A percentile compares a stretch with the other conserved stretches of the same genome.
Evolutionary conservation across 2,329 filamentous ascomycete genomes (phyloP).

Genomic region (Tolypocladium capitatum): DNA sequence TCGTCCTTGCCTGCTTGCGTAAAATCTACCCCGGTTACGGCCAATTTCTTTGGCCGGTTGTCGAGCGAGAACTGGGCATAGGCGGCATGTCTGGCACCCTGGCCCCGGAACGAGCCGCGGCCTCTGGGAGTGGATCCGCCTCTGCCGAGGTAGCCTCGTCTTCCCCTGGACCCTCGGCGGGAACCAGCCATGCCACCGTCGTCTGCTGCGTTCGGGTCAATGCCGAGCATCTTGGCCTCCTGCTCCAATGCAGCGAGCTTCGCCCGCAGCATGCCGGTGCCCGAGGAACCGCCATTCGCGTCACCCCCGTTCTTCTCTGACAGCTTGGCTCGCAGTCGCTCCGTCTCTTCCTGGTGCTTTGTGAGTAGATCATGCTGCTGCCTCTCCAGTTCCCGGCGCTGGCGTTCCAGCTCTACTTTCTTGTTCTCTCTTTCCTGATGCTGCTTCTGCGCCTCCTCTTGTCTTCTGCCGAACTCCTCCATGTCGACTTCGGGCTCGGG

Average conservation of each 20-base stretch:
- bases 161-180: slow-evolving; percentile 26
- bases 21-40: slow-evolving; percentile 50
- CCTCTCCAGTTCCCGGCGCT: slow-evolving; percentile 51
- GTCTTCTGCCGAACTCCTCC: slow-evolving; percentile 54
- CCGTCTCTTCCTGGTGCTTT: slow-evolving; percentile 53
- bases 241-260: slow-evolving; percentile 61
- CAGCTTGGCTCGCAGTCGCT: slow-evolving; percentile 45
- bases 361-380: slow-evolving; percentile 48
- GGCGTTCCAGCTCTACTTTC: slow-evolving; percentile 47
- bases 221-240: slow-evolving; percentile 56
- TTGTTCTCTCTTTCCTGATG: slow-evolving; percentile 53
- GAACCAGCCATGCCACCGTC: slow-evolving; percentile 22
- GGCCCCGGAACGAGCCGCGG: slow-evolving; percentile 27
- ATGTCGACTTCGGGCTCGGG: slow-evolving; percentile 48
- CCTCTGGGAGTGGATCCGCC: slow-evolving; percentile 19
- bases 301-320: slow-evolving; percentile 18
- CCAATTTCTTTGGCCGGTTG: slow-evolving; percentile 58
- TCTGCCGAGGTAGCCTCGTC: slow-evolving; percentile 20
- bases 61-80: slow-evolving; percentile 58
- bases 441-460: slow-evolving; percentile 57
- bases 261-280: slow-evolving; percentile 54
- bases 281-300: slow-evolving; percentile 20
- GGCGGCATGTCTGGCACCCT: slow-evolving; percentile 36
- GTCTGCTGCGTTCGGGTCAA: slow-evolving; percentile 42
- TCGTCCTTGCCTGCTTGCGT: slow-evolving; percentile 52